phyloP scores from a whole-genome alignment of 2,329 filamentous ascomycete species.

The Fusarium cicatricum region DNA sequence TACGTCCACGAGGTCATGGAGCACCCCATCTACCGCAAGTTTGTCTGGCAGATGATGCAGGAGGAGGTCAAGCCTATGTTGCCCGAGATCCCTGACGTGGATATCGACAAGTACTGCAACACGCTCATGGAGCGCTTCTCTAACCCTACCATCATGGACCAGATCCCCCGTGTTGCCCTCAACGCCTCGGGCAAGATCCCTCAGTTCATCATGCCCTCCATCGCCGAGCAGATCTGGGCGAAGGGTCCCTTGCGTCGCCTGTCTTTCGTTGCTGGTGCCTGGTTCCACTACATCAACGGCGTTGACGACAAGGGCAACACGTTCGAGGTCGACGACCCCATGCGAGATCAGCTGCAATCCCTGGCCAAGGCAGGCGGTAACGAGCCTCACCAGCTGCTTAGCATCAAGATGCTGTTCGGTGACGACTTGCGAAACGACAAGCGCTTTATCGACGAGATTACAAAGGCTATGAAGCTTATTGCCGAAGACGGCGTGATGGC shows the following conservation, averaged over 20 bases:
- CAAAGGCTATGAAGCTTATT: conserved; percentile 57
- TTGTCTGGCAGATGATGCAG: conserved; percentile 64
- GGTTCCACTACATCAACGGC: conserved; percentile 62
- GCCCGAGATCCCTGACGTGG: conserved; percentile 58
- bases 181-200: conserved; percentile 63
- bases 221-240: conserved; percentile 57
- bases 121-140: conserved; percentile 63
- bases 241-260: conserved; percentile 56
- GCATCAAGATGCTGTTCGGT: conserved; percentile 58
- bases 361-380: conserved; percentile 54
- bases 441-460: conserved; percentile 57
- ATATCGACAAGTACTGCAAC: conserved; percentile 61
- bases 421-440: conserved; percentile 59
- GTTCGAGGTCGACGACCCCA: conserved; percentile 56
- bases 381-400: conserved; percentile 53
- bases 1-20: conserved; percentile 64
- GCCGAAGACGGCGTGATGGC: conserved; percentile 57
- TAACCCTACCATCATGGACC: conserved; percentile 65
- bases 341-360: conserved; percentile 57
- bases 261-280: conserved; percentile 57
- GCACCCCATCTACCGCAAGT: conserved; percentile 56
- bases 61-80: conserved; percentile 62
- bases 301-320: conserved; percentile 56
- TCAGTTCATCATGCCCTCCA: conserved; percentile 59
- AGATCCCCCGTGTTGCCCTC: conserved; percentile 60